Evolutionary conservation across 805 yeast genomes (phyloP), one percentile per base, ranked within the genome.

Genomic region (Yamadazyma phyllophila): DNA sequence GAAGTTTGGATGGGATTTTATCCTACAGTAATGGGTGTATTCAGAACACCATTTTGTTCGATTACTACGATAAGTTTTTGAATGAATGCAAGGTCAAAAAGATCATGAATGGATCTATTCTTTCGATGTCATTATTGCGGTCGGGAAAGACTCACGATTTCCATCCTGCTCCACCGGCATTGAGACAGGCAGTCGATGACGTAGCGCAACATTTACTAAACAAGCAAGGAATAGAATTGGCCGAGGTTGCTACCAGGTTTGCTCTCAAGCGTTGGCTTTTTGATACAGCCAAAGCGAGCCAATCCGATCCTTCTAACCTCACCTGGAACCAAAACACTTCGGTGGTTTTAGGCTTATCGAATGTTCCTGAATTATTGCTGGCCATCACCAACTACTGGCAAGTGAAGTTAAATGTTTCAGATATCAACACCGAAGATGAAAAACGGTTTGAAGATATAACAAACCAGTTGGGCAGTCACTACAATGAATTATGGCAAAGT

Each of bases 101-200:
- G 49, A 62, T 91, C n/a, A 65, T 83, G 59, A 88, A 87, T 60
- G 97, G 92, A 2, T 86, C 96, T 1, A 90, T 94, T 32, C 69
- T 92, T 48, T 81, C 91, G 45, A 91, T 91, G 98, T 87, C 96
- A 3, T 63, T 91, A 46, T 70, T 91, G 46, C 75, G 96, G 48
- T 76, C 85, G 0, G 82, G 74, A 17, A 69, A 74, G 29, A 84
- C 96, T 0, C 84, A 78, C 51, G 57, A 73, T 1, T 92, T 90
- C 74, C 97, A 91, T 58, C 97, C 97, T 0, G 94, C 88, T 3
- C 67, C 83, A 0, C 54, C 62, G 12, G 77, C 62, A n/a, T 68
- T 91, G 50, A 81, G 76, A 50, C 66, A 68, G 1, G 81, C 79
- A 0, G 82, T 82, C 2, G 59, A 65, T 27, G 65, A 68, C 20